These are phyloP conservation scores for Bisporella sp. DNA, from an alignment of 2,329 filamentous ascomycete genomes.

Conservation along the genomic window DNA sequence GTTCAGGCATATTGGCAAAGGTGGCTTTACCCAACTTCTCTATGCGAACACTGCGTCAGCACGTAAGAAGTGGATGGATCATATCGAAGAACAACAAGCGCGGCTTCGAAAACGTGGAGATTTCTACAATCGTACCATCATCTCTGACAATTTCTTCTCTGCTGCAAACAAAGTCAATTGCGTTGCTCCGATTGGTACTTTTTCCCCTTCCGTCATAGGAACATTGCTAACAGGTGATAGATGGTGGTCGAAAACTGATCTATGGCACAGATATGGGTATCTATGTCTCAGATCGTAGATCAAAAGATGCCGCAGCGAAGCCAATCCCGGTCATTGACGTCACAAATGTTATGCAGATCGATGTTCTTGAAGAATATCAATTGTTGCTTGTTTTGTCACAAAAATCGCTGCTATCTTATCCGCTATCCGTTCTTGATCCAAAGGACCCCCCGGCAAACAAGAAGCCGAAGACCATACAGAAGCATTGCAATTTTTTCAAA, in stretches of 20 bases:
- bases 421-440: constrained; percentile 77
- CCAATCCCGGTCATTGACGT: constrained; percentile 82
- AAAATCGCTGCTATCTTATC: constrained; percentile 87
- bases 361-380: constrained; percentile 92
- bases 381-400: constrained; percentile 87
- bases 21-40: constrained; percentile 86
- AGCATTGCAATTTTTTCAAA: constrained; percentile 98
- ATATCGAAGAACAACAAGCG: constrained; percentile 85
- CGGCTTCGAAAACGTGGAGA: constrained; percentile 80
- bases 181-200: constrained; percentile 80
- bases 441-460: constrained; percentile 76
- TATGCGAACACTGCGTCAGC: constrained; percentile 81
- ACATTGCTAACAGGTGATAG: constrained; percentile 37
- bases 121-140: constrained; percentile 72
- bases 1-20: constrained; percentile 91
- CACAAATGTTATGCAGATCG: constrained; percentile 85
- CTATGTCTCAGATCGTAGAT: constrained; percentile 84
- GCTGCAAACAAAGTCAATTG: constrained; percentile 83
- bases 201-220: not conserved
- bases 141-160: constrained; percentile 54
- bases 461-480: constrained; percentile 91
- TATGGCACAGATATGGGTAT: constrained; percentile 93
- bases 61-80: constrained; percentile 93
- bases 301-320: constrained; percentile 65
- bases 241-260: constrained; percentile 90